Evolutionary conservation across 2,329 filamentous ascomycete genomes (phyloP).

Genomic region (Stylonectria norvegica): DNA sequence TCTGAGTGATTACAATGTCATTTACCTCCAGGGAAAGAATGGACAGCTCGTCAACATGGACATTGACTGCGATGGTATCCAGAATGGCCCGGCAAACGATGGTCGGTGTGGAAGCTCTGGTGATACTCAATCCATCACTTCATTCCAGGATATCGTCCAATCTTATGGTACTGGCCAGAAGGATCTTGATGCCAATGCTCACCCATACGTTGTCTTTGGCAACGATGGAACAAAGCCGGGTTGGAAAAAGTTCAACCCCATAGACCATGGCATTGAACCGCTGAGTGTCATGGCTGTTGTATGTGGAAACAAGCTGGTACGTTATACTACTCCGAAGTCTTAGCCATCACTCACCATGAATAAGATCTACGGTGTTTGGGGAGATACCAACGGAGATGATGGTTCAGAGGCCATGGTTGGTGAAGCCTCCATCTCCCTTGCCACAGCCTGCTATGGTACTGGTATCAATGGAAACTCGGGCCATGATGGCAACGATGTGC

Average conservation of each 20-base stretch:
- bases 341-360: background rate
- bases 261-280: slow-evolving; percentile 43
- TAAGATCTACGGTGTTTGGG: slow-evolving; percentile 58
- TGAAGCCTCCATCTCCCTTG: slow-evolving; percentile 56
- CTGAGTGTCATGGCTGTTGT: slow-evolving; percentile 55
- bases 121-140: slow-evolving; percentile 45
- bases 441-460: slow-evolving; percentile 54
- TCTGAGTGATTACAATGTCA: slow-evolving; percentile 35
- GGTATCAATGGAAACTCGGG: slow-evolving; percentile 53
- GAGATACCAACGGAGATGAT: slow-evolving; percentile 57
- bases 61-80: slow-evolving; percentile 55
- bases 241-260: slow-evolving; percentile 40
- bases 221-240: slow-evolving; percentile 37
- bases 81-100: slow-evolving; percentile 38
- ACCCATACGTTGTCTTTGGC: slow-evolving; percentile 53
- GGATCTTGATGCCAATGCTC: slow-evolving; percentile 50
- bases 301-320: slow-evolving; percentile 46
- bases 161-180: slow-evolving; percentile 34
- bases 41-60: slow-evolving; percentile 52
- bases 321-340: background rate
- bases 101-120: slow-evolving; percentile 44
- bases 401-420: slow-evolving; percentile 47
- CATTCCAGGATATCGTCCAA: slow-evolving; percentile 41
- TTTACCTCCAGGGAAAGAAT: slow-evolving; percentile 46
- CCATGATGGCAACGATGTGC: slow-evolving; percentile 54